Evolutionary conservation across 148 eudicot species (phyloP), one percentile per base, ranked within the genome.

Genomic region (Vaccinium darrowii): DNA sequence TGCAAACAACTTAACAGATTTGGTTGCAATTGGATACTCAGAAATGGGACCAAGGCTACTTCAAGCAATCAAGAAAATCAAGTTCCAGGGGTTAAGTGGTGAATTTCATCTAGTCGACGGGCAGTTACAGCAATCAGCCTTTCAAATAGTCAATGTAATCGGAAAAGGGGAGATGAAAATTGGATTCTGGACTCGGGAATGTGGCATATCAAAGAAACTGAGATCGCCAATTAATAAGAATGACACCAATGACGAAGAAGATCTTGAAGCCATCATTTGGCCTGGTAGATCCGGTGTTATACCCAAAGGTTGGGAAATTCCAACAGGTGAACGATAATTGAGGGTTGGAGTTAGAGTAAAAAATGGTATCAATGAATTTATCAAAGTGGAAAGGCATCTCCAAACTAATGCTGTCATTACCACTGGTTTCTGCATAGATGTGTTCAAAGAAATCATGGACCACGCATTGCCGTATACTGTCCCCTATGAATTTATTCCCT

Each of bases 291-390:
- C 87, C 1, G 50, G 57, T 11, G 9, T 10, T 11, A 62, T 83
- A 11, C 97, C 97, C 1, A 91, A 85, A 90, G 94, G 93, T 47
- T 93, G 97, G 95, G 97, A 91, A 49, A 75, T 88, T 4, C 90
- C 91, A 2, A 89, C 85, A 50, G 65, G 79, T 50, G 88, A 69
- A n/a, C 83, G 71, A 36, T 89, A 83, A 84, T 84, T 93, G 57
- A 88, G 43, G 83, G 88, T 91, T 27, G 91, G 88, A 75, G 89
- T 93, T 65, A 92, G 93, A 50, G 82, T 83, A 0, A 88, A 80
- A 77, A 1, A 30, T 54, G 86, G 86, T 21, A 86, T 87, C 33
- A 10, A 47, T 21, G 89, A 91, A 65, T 90, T 91, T 36, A 21
- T 91, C 8, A 81, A 85, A 33, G 93, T 88, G 21, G 21, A 84